Evolutionary conservation across 1,139 yeast species (phyloP).

Genomic region (Kurtzmaniella quercitrusa): DNA sequence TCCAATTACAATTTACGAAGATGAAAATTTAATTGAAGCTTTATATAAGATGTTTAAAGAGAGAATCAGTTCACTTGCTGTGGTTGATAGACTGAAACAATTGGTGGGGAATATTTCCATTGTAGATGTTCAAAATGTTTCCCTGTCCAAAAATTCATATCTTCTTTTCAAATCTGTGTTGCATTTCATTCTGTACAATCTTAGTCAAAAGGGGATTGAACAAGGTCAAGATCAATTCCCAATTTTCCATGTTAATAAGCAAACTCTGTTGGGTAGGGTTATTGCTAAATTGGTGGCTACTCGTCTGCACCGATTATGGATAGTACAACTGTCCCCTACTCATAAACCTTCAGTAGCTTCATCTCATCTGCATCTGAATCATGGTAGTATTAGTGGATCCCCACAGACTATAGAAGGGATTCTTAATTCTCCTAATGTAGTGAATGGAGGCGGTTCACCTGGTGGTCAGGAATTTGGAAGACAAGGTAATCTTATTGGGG

Average conservation of each 20-base stretch:
- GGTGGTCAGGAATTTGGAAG: conserved; percentile 28
- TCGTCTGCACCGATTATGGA: conserved; percentile 89
- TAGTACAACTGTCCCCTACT: conserved; percentile 55
- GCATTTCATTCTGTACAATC: conserved; percentile 81
- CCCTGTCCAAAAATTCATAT: conserved; percentile 80
- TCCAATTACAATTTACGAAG: conserved; percentile 81
- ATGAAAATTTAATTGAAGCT: conserved; percentile 82
- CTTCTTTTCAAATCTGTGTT: conserved; percentile 77
- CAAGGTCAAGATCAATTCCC: conserved; percentile 97
- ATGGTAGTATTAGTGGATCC: conserved; percentile 2
- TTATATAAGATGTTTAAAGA: conserved; percentile 78
- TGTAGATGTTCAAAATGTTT: conserved; percentile 85
- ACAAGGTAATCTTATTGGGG: conserved; percentile 82
- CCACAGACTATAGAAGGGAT: conserved; percentile 6
- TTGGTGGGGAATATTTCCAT: conserved; percentile 89
- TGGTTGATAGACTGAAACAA: conserved; percentile 74
- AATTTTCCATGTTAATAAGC: conserved; percentile 83
- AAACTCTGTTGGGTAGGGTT: conserved; percentile 79
- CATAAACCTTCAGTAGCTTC: conserved; percentile 12
- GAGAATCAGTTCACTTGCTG: conserved; percentile 87
- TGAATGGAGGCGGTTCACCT: conserved; percentile 9
- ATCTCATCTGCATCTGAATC: conserved; percentile 8
- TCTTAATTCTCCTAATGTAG: conserved; percentile 8
- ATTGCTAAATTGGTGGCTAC: conserved; percentile 95
- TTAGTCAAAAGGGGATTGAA: conserved; percentile 83